Percentiles rank a stretch among this genome's conserved stretches.
Conservation (phyloP, 371 early-diverging fungal genomes). For the Mucor racemosus region DNA sequence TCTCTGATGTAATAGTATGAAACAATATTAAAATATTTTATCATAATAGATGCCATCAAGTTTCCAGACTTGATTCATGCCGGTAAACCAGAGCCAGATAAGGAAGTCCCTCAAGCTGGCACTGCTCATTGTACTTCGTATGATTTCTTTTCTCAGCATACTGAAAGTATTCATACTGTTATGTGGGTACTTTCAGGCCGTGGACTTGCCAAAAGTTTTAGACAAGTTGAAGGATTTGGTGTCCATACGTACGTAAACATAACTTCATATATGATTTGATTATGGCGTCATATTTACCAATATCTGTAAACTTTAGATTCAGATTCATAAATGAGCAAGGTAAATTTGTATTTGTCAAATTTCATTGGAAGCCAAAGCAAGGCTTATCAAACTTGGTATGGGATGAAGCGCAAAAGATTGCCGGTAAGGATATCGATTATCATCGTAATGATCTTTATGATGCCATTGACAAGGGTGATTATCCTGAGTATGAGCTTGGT, state of each 20-base stretch:
- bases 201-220: constrained; percentile 46
- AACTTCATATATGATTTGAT: neutral
- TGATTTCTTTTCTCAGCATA: constrained; percentile 54
- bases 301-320: constrained; percentile 2
- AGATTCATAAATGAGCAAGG: constrained; percentile 54
- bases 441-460: constrained; percentile 52
- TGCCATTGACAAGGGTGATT: constrained; percentile 52
- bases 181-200: constrained; percentile 53
- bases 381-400: constrained; percentile 49
- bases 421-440: constrained; percentile 57
- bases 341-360: constrained; percentile 50
- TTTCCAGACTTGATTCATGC: constrained; percentile 60
- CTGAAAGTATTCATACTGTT: constrained; percentile 52
- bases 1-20: neutral
- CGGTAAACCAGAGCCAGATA: constrained; percentile 54
- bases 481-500: constrained; percentile 56
- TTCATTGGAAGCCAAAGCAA: constrained; percentile 55
- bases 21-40: neutral
- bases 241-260: constrained; percentile 42
- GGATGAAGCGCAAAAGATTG: constrained; percentile 59
- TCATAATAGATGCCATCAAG: constrained; percentile 42
- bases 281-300: constrained; percentile 5
- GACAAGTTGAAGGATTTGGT: constrained; percentile 54
- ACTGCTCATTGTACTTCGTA: constrained; percentile 57
- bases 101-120: constrained; percentile 51